phyloP scores from a whole-genome alignment of 1,139 yeast genomes.

The Meyerozyma elateridarum region DNA sequence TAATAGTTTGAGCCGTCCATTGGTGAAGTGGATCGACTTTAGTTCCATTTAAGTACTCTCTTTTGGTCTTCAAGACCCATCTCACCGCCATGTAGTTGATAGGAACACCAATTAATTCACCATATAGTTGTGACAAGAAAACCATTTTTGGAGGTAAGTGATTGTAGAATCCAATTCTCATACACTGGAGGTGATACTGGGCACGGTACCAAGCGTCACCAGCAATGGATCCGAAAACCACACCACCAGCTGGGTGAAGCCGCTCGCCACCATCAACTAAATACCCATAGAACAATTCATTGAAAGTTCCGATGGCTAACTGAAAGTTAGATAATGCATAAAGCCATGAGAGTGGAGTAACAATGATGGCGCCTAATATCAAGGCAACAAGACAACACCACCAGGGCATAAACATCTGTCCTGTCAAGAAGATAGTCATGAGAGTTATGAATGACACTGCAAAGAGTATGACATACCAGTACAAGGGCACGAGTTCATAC shows the following conservation, averaged over 20 bases:
- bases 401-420: conserved; percentile 46
- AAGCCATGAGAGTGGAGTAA: conserved; percentile 46
- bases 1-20: conserved; percentile 48
- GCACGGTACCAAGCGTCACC: conserved; percentile 55
- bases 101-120: conserved; percentile 48
- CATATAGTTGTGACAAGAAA: conserved; percentile 45
- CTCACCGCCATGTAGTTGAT: conserved; percentile 42
- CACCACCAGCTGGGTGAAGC: conserved; percentile 45
- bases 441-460: conserved; percentile 28
- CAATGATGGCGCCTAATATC: conserved; percentile 38
- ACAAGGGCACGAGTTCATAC: conserved; percentile 36
- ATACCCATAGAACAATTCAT: conserved; percentile 45
- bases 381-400: conserved; percentile 44
- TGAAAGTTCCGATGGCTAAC: conserved; percentile 47
- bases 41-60: conserved; percentile 34
- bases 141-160: conserved; percentile 44
- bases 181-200: conserved; percentile 44
- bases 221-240: conserved; percentile 46
- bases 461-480: conserved; percentile 38
- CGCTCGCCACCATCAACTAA: conserved; percentile 29
- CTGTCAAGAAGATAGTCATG: conserved; percentile 28
- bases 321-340: conserved; percentile 50
- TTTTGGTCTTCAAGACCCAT: conserved; percentile 41
- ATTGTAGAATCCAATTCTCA: conserved; percentile 46
- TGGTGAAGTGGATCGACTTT: conserved; percentile 43